Base-by-base conservation (phyloP, 2,329 filamentous ascomycete genomes). In the Pestalotiopsis fici region DNA sequence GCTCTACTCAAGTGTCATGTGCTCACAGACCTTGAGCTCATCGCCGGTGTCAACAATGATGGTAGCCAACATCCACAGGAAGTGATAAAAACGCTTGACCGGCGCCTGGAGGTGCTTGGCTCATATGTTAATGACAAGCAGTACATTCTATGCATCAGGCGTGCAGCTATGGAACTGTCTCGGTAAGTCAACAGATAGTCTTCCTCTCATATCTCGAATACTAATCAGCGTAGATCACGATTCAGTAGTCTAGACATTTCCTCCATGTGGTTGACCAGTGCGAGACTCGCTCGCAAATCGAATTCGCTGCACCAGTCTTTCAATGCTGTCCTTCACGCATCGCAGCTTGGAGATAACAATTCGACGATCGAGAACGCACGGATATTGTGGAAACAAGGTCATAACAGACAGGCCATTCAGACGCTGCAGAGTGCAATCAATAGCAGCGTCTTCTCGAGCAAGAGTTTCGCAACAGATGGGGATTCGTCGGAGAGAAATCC, bases 351-450 rank as follows among this genome's bases (percentile, higher is more conserved):
- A 23, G 94, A 97, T 72, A 90, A 92, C 67, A 93, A 93, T 2
- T 94, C 95, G 12, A 95, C 93, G 11, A 96, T 99, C 69, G 97
- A 99, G 77, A 95, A 99, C 77, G 94, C 96, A 2, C 91, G 95
- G 68, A 85, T 99, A 35, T 83, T 98, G 7, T 99, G 96, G 94
- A 94, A 93, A 73, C 94, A 98, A 77, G 93, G 94, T 0, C 92
- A 98, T 74, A 94, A 95, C 76, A 89, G 96, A 68, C 97, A 98
- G 79, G 97, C 96, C 1, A 99, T 99, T 69, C 94, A 97, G 73
- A 93, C 92, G 59, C 85, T 99, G 3, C 91, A 97, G 74, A 90
- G 93, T 57, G 95, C 95, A 25, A 97, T 99, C 70, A 87, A 90
- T 59, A 90, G 88, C 39, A 92, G 94, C 72, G 89, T 91, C n/a